Evolutionary conservation across 257 asterid species (phyloP).

Genomic region (Solanum megistacrolobum): DNA sequence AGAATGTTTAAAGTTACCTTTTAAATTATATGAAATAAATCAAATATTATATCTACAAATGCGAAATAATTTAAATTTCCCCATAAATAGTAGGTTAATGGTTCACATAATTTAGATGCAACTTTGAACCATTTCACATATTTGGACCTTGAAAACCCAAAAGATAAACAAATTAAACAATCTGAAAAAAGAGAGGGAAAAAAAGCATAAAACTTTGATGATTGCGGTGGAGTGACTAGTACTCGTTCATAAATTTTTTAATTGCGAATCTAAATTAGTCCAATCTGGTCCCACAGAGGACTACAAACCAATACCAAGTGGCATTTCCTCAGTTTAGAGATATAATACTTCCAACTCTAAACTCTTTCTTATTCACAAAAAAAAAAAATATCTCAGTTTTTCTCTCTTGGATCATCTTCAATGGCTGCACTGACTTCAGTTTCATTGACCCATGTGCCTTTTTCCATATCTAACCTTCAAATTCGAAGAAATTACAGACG

Average conservation of each 20-base stretch:
- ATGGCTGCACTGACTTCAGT: conserved; percentile 47
- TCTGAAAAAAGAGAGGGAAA: no score
- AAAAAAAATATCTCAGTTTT: not conserved
- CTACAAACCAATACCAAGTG: not conserved
- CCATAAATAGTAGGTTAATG: not conserved
- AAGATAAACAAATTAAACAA: no score
- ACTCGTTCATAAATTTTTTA: no score
- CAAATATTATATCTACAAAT: no score
- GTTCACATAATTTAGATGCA: not conserved
- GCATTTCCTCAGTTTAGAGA: not conserved
- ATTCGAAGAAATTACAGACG: conserved; percentile 9
- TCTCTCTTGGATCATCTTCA: not conserved
- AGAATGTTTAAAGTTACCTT: no score
- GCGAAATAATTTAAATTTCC: no score
- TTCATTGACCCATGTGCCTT: conserved; percentile 21
- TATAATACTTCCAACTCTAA: not conserved
- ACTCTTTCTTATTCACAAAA: not conserved
- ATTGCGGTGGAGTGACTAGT: no score
- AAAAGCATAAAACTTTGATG: no score
- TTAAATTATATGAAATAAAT: no score
- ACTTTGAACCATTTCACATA: not conserved
- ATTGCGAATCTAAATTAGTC: no score
- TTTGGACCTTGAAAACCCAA: not conserved
- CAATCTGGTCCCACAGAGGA: not conserved
- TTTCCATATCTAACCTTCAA: conserved; percentile 19